phyloP scores from a whole-genome alignment of 2,329 filamentous ascomycete genomes.

The Cercospora sp. region DNA sequence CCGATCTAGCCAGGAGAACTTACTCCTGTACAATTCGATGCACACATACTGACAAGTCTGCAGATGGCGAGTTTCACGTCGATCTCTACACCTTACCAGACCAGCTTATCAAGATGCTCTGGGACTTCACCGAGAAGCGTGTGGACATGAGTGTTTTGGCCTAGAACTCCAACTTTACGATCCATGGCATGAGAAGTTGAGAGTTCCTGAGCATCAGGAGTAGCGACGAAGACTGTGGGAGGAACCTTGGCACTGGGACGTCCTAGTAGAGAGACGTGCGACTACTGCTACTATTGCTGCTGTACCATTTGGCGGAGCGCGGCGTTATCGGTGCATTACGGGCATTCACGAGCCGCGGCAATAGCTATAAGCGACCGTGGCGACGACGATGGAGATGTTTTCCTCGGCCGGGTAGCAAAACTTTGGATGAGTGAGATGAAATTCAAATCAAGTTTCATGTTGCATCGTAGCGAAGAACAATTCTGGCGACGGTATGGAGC shows the following conservation, averaged over 20 bases:
- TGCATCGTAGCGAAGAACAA: neutral
- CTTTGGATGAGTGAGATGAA: neutral
- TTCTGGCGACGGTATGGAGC: neutral
- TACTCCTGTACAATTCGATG: too few species aligned
- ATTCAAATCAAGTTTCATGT: neutral
- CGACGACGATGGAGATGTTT: neutral
- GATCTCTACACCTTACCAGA: conserved; percentile 98
- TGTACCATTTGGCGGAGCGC: conserved; percentile 1
- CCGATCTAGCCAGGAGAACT: too few species aligned
- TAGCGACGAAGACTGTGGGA: neutral
- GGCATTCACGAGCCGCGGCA: neutral
- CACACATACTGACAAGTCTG: conserved; percentile 15
- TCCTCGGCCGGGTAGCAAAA: neutral
- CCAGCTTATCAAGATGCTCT: conserved; percentile 83
- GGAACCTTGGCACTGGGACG: neutral
- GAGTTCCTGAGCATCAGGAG: neutral
- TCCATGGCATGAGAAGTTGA: neutral
- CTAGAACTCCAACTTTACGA: conserved; percentile 17
- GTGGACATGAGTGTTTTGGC: conserved; percentile 38
- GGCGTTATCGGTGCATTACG: conserved; percentile 5
- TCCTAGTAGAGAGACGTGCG: neutral
- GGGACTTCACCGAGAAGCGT: conserved; percentile 69
- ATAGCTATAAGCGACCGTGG: neutral
- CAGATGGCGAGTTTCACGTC: conserved; percentile 95
- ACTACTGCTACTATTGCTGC: conserved; percentile 1